Conservation (phyloP, 2,329 filamentous ascomycete genomes). For the Hymenoscyphus linearis region DNA sequence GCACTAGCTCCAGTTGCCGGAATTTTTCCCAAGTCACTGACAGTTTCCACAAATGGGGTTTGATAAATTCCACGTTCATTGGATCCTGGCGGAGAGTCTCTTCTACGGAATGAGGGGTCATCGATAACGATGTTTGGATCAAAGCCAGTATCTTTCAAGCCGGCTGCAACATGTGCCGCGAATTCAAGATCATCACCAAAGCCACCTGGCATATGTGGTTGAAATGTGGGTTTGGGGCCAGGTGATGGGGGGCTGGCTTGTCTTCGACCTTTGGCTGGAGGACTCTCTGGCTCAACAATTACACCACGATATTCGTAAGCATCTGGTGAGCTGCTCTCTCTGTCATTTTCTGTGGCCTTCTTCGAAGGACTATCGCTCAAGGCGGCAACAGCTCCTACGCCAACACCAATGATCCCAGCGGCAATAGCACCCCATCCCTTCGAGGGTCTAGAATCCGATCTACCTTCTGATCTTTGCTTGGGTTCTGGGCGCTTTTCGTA, state of each 20-base stretch:
- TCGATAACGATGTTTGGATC: conserved; percentile 66
- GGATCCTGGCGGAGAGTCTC: conserved; percentile 58
- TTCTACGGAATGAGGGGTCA: conserved; percentile 56
- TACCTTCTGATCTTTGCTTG: conserved; percentile 28
- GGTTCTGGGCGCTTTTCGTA: conserved; percentile 33
- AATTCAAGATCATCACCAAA: conserved; percentile 67
- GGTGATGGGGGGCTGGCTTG: conserved; percentile 43
- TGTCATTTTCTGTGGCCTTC: conserved; percentile 3
- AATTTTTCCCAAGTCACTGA: conserved; percentile 37
- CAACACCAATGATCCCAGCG: conserved; percentile 43
- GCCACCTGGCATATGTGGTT: conserved; percentile 53
- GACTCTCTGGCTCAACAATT: conserved; percentile 24
- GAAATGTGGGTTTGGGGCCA: conserved; percentile 51
- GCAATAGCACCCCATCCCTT: conserved; percentile 48
- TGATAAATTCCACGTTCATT: conserved; percentile 46
- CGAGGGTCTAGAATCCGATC: conserved; percentile 21
- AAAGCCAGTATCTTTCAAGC: conserved; percentile 64
- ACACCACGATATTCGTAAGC: conserved; percentile 23
- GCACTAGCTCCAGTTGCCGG: conserved; percentile 13
- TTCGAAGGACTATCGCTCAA: conserved; percentile 20
- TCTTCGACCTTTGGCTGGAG: conserved; percentile 12
- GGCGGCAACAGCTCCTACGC: conserved; percentile 27
- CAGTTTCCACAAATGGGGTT: conserved; percentile 45
- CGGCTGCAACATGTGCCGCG: conserved; percentile 63
- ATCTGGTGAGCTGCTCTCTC: conserved; percentile 7